Base-by-base conservation (phyloP, 129 eudicot species). In the Helichrysum umbraculigerum region DNA sequence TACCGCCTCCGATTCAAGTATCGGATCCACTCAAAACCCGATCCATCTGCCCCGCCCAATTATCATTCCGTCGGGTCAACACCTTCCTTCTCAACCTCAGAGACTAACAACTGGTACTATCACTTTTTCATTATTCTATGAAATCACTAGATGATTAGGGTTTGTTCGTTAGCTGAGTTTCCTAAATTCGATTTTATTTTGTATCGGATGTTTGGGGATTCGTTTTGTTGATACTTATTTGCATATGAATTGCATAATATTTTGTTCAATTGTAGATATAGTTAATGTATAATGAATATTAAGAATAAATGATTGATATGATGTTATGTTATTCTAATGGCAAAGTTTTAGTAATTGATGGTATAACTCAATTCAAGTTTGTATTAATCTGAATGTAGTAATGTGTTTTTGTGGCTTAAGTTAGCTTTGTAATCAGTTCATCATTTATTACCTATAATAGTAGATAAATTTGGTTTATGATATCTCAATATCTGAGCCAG, bases 1-100 rank as follows among this genome's bases (percentile, higher is more conserved):
- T 20, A 20, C 32, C 32, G 84, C 84, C 57, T 80, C 79, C 17
- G 71, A 74, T 74, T 80, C 84, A 47, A 80, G 84, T 59, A 68
- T 80, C 71, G 84, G 84, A 67, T 78, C 82, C 71, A 78, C 72
- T 0, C 77, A 47, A 6, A 71, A 78, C 50, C 82, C 64, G 15
- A 47, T 32, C 37, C 34, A 47, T 47, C 54, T 47, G 35, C 4
- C 47, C 14, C 47, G 52, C 35, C 39, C 65, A 14, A 19, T 65
- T 32, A n/a, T 20, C 41, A 4, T 5, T 67, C 58, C 74, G 16
- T n/a, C 73, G 21, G 51, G 39, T 12, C 54, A 12, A 47, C 54
- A 14, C 15, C 19, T 35, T 66, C 67, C 74, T 62, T 69, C 76
- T 51, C 63, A 74, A 52, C 58, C 66, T 51, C 73, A 14, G 22